Evolutionary conservation across 495 filamentous ascomycete genomes (phyloP), one percentile per base, ranked within the genome.

Genomic region (Neurospora hispaniola): DNA sequence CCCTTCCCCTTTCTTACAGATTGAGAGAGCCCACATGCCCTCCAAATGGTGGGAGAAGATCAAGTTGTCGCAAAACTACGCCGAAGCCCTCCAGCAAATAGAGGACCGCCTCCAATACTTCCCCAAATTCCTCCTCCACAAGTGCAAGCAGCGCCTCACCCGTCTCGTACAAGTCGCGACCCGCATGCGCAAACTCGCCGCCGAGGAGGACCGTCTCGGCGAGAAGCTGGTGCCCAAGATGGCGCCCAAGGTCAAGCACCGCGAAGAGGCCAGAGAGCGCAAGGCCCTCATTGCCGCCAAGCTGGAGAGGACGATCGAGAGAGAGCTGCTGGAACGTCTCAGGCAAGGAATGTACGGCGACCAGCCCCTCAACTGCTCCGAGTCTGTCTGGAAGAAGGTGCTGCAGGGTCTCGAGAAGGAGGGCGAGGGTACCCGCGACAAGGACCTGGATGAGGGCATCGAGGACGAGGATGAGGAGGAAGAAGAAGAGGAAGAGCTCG

Each of bases 141-240:
- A 97, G 83, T 97, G 94, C 89, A 99, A 99, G 84, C 96, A 99
- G 84, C 91, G 96, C 73, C 88, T 99, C 35, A 99, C 96, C 23
- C 88, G 96, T 69, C 85, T 99, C 78, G 96, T 94, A 48, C 96
- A 98, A 84, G 96, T 99, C 10, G 89, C 89, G 10, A 94, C 98
- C 70, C 88, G 94, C 70, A 96, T 92, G 86, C 87, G 90, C 79
- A 88, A 89, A 78, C 82, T 99, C 54, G 92, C 92, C 62, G 92
- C 88, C 78, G 95, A 98, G 82, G 93, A 98, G 62, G 93, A 94
- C 75, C 83, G 94, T 43, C 81, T 99, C n/a, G 96, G 95, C 27
- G 96, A 99, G 85, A 90, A 86, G 77, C 78, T 97, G 38, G 94
- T 99, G 44, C 93, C 93, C 5, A 93, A 93, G 81, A 83, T 98